Conservation (phyloP, 352 stramenopile genomes). For the Pythium utonaiense region DNA sequence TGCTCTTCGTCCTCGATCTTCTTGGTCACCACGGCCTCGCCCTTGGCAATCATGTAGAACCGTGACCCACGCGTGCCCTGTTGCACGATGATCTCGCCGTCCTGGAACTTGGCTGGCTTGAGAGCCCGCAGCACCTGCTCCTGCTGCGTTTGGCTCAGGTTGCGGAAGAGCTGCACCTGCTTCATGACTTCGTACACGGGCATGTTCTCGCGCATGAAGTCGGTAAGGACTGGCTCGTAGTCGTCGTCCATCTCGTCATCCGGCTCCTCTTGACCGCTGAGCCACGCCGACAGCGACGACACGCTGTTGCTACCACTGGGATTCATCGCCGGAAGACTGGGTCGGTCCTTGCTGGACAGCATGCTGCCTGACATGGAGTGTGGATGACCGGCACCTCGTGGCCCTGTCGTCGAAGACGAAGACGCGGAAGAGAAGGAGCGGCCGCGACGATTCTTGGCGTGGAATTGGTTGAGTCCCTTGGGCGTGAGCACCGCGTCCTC, state of each 20-base stretch:
- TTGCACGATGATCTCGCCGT: constrained; percentile 81
- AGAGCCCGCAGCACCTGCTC: constrained; percentile 84
- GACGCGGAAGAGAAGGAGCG: constrained; percentile 48
- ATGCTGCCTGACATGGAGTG: constrained; percentile 31
- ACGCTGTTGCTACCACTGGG: constrained; percentile 40
- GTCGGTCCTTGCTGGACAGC: constrained; percentile 16
- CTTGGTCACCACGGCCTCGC: constrained; percentile 85
- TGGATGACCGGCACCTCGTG: not conserved
- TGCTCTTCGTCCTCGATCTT: constrained; percentile 47
- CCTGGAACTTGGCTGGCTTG: constrained; percentile 82
- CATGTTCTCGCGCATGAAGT: constrained; percentile 81
- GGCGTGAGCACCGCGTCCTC: constrained; percentile 60
- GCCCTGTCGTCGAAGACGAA: constrained; percentile 32
- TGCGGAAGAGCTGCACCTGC: constrained; percentile 84
- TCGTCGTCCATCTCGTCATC: constrained; percentile 65
- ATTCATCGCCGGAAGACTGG: constrained; percentile 26
- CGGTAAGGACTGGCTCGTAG: constrained; percentile 59
- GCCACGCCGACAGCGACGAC: constrained; percentile 57
- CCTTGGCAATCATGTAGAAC: constrained; percentile 91
- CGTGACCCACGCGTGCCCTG: constrained; percentile 79
- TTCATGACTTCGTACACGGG: constrained; percentile 87
- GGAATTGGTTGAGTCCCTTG: constrained; percentile 45
- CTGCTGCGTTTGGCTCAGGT: constrained; percentile 84
- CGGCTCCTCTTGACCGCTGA: constrained; percentile 58
- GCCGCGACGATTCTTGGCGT: constrained; percentile 31